These are phyloP conservation scores for Saccharomycopsis sp. DNA, from an alignment of 805 yeast genomes.

Conservation along the genomic window DNA sequence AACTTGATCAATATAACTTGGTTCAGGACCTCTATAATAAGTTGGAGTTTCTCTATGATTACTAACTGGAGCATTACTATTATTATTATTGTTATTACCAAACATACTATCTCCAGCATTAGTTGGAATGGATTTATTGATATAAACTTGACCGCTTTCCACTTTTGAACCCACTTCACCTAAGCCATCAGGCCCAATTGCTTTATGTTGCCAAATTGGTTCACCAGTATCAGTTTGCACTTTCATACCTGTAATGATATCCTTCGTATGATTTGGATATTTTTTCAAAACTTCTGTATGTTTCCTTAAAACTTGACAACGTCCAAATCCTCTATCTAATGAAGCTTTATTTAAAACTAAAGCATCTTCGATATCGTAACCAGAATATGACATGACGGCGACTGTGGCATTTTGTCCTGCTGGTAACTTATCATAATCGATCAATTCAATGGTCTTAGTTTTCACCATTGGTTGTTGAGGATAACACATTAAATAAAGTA, in stretches of 20 bases:
- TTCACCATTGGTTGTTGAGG: constrained; percentile 99
- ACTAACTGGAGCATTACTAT: constrained; percentile 16
- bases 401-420: constrained; percentile 99
- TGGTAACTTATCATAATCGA: constrained; percentile 91
- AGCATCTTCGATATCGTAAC: constrained; percentile 99
- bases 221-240: constrained; percentile 61
- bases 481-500: constrained; percentile 91
- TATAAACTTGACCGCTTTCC: constrained; percentile 87
- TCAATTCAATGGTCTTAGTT: constrained; percentile 91
- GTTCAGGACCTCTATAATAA: constrained; percentile 88
- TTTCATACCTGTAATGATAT: constrained; percentile 84
- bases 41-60: constrained; percentile 84
- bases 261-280: constrained; percentile 90
- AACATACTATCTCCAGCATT: constrained; percentile 63
- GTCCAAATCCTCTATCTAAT: constrained; percentile 92
- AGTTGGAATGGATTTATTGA: constrained; percentile 87
- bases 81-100: constrained; percentile 19
- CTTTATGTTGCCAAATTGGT: constrained; percentile 77
- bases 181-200: constrained; percentile 89
- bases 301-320: constrained; percentile 92
- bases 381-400: constrained; percentile 98
- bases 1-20: constrained; percentile 91
- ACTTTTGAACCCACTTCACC: constrained; percentile 93
- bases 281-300: constrained; percentile 83
- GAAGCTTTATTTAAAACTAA: constrained; percentile 88